These are phyloP conservation scores for Aspergillus ellipticus DNA, from an alignment of 495 filamentous ascomycete genomes.

Conservation along the genomic window DNA sequence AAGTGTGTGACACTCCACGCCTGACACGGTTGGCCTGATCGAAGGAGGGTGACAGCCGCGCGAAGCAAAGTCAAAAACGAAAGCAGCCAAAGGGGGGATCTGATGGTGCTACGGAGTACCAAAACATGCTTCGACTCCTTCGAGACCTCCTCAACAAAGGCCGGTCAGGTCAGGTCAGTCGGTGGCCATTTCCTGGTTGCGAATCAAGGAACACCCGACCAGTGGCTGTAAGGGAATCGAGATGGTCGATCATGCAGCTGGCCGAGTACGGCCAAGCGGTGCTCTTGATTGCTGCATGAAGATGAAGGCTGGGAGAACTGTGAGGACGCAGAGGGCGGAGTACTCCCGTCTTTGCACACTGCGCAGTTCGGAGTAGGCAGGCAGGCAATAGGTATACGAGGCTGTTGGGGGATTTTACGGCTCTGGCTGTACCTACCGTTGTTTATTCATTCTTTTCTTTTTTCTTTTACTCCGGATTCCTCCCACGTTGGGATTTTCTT, in stretches of 20 bases:
- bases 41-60: slow-evolving; percentile 5
- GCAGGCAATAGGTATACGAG: too few species aligned
- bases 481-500: too few species aligned
- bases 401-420: neutral
- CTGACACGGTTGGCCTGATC: neutral
- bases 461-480: neutral
- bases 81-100: neutral
- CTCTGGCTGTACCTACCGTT: neutral
- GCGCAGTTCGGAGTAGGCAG: neutral
- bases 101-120: neutral
- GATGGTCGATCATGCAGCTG: slow-evolving; percentile 12
- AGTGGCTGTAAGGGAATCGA: slow-evolving; percentile 3
- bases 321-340: too few species aligned
- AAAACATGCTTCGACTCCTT: neutral
- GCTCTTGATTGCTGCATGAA: neutral
- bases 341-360: neutral
- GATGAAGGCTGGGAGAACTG: too few species aligned
- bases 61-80: neutral
- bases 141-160: neutral
- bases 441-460: neutral
- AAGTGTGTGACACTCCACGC: neutral
- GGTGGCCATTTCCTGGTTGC: neutral
- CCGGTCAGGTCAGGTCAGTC: neutral
- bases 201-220: neutral
- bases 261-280: slow-evolving; percentile 4